These are phyloP conservation scores for Phylloporus sp. DNA, from an alignment of 1,284 basidiomycete species.

Conservation along the genomic window DNA sequence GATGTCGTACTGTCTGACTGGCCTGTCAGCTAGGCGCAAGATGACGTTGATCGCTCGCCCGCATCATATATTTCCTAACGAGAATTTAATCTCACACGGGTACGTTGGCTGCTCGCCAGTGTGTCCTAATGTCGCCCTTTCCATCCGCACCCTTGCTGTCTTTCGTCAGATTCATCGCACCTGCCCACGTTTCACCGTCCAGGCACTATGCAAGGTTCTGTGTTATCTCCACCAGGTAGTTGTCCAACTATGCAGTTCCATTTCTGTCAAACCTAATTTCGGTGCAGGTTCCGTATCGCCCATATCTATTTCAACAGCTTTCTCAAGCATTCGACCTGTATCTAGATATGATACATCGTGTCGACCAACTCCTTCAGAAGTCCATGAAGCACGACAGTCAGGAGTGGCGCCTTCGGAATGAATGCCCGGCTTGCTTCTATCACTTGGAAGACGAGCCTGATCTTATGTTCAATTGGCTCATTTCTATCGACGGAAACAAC, in stretches of 20 bases:
- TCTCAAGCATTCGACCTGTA: not conserved
- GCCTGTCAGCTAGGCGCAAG: not conserved
- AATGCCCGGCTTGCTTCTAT: conserved; percentile 1
- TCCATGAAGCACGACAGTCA: not conserved
- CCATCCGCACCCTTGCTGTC: not conserved
- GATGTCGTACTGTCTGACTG: not conserved
- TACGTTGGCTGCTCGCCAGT: conserved; percentile 1
- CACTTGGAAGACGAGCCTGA: not conserved
- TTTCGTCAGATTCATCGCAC: not conserved
- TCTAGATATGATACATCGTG: not conserved
- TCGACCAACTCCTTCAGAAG: not conserved
- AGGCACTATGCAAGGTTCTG: not conserved
- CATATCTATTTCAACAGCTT: no score
- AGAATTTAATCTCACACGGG: not conserved
- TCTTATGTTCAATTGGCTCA: not conserved
- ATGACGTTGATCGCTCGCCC: not conserved
- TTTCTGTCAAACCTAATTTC: no score
- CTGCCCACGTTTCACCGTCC: not conserved
- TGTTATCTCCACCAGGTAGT: not conserved
- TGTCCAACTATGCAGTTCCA: not conserved
- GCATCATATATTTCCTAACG: conserved; percentile 2
- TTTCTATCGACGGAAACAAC: conserved; percentile 1
- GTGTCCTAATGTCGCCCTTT: not conserved
- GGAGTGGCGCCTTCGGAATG: not conserved
- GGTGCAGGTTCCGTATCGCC: not conserved